Evolutionary conservation across 768 basidiomycete species (phyloP).

Genomic region (Leucosporidium yakuticum): DNA sequence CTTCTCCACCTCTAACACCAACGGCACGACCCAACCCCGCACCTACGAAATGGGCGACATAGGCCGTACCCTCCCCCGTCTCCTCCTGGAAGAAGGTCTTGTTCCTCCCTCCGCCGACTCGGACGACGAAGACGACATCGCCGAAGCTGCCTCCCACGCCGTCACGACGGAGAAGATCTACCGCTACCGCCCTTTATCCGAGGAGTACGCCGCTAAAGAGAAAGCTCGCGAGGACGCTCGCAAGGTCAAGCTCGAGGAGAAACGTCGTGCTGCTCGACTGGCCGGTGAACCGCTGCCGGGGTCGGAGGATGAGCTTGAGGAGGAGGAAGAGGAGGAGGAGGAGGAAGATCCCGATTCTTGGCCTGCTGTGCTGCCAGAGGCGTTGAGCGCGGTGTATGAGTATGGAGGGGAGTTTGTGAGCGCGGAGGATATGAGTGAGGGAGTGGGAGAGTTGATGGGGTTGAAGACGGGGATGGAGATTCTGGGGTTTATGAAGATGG

Average conservation of each 20-base stretch:
- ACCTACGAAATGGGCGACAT: too few relatives aligned
- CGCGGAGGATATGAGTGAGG: slow-evolving; percentile 58
- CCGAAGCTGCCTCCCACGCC: slow-evolving; percentile 21
- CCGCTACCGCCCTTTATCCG: slow-evolving; percentile 15
- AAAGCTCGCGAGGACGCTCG: background rate
- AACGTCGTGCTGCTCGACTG: too few relatives aligned
- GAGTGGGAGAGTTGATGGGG: slow-evolving; percentile 50
- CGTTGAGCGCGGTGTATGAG: slow-evolving; percentile 74
- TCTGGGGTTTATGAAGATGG: slow-evolving; percentile 67
- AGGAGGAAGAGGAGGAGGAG: slow-evolving; percentile 49
- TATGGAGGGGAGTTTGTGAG: slow-evolving; percentile 85
- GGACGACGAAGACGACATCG: slow-evolving; percentile 23
- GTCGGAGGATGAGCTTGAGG: slow-evolving; percentile 37
- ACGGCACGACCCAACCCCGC: too few relatives aligned
- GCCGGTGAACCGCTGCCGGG: too few relatives aligned
- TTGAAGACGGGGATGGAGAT: slow-evolving; percentile 82
- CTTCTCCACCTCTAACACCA: too few relatives aligned
- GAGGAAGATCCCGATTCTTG: too few relatives aligned
- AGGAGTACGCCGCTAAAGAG: too few relatives aligned
- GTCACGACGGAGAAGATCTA: slow-evolving; percentile 2
- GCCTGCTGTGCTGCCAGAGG: background rate
- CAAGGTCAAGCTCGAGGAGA: background rate
- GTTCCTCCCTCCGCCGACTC: background rate
- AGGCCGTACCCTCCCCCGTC: too few relatives aligned
- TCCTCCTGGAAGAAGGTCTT: too few relatives aligned